phyloP scores from a whole-genome alignment of 805 yeast species.

The Ogataea methanolica region DNA sequence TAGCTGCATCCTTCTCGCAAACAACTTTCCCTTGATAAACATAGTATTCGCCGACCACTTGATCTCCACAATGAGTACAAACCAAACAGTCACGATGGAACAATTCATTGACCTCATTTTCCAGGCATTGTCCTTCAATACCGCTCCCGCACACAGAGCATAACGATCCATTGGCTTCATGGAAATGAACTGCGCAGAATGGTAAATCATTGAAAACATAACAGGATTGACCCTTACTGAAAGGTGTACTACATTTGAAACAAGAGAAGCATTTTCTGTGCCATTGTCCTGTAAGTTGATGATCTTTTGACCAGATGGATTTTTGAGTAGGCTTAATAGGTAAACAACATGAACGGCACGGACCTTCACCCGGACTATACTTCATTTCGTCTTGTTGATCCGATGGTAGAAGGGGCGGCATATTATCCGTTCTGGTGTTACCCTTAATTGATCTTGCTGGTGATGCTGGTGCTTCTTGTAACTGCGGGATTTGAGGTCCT shows the following conservation, averaged over 20 bases:
- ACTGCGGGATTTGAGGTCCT: not conserved
- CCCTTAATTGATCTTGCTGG: not conserved
- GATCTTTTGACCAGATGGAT: constrained; percentile 78
- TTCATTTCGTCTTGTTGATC: constrained; percentile 3
- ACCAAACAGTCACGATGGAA: constrained; percentile 73
- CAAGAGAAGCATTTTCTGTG: constrained; percentile 85
- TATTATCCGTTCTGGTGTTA: not conserved
- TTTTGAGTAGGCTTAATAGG: constrained; percentile 47
- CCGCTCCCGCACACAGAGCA: constrained; percentile 70
- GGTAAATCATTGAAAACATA: constrained; percentile 79
- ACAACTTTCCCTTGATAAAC: constrained; percentile 42
- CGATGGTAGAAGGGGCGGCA: not conserved
- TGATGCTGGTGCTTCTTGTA: not conserved
- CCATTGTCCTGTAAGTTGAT: constrained; percentile 90
- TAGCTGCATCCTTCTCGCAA: constrained; percentile 43
- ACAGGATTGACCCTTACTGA: constrained; percentile 58
- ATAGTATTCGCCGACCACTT: constrained; percentile 52
- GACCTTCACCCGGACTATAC: constrained; percentile 64
- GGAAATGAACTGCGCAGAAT: constrained; percentile 77
- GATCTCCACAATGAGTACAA: constrained; percentile 55
- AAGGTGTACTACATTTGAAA: constrained; percentile 50
- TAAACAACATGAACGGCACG: constrained; percentile 69
- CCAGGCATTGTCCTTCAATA: constrained; percentile 89
- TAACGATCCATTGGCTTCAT: constrained; percentile 65
- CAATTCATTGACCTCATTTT: constrained; percentile 62